These are phyloP conservation scores for Nepenthes mirabilis DNA, from an alignment of 148 eudicot genomes.

Conservation along the genomic window DNA sequence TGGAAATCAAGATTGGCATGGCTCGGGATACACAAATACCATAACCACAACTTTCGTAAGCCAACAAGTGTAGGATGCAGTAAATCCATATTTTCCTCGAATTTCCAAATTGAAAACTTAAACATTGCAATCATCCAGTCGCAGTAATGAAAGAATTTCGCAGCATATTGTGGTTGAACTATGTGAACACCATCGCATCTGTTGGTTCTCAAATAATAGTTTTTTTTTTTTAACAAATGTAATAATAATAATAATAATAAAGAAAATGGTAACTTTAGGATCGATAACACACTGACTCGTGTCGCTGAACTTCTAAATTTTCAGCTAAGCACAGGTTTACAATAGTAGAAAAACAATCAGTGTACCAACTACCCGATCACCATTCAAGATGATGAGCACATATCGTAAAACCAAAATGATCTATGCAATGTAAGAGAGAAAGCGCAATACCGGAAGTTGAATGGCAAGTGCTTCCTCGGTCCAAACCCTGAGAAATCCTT, in stretches of 20 bases:
- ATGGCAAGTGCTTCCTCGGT: constrained; percentile 59
- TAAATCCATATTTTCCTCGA: constrained; percentile 21
- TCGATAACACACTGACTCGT: constrained; percentile 12
- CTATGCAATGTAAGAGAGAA: constrained; percentile 10
- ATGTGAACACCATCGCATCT: no score
- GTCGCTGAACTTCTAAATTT: constrained; percentile 11
- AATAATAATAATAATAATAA: not conserved
- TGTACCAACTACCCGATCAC: no score
- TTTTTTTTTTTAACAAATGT: constrained; percentile 3
- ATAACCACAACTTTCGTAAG: no score
- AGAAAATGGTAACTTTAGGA: constrained; percentile 11
- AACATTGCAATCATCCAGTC: no score
- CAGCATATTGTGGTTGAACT: no score
- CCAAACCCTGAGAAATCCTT: constrained; percentile 66
- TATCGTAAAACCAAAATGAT: constrained; percentile 22
- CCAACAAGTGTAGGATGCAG: constrained; percentile 11
- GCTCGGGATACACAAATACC: no score
- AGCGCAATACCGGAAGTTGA: constrained; percentile 70
- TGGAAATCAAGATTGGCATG: no score
- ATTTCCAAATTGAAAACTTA: constrained; percentile 5
- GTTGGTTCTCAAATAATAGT: no score
- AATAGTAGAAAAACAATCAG: not conserved
- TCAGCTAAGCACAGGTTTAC: constrained; percentile 25
- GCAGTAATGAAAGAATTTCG: no score
- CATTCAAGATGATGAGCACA: no score